Evolutionary conservation across 352 stramenopile genomes (phyloP).

Genomic region (Globisporangium recalcitrans): DNA sequence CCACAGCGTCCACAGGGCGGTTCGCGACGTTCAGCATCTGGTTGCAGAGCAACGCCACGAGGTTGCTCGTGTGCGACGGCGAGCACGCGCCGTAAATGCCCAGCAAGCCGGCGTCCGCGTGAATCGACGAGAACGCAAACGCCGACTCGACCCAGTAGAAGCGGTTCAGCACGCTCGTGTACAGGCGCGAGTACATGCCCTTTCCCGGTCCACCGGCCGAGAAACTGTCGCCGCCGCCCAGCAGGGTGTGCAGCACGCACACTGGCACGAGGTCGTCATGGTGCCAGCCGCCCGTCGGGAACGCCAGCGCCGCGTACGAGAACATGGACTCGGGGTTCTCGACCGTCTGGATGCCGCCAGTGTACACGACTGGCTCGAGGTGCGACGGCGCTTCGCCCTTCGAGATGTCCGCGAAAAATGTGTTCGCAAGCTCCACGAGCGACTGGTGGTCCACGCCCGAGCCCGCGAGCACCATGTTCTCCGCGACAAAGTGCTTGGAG

Average conservation of each 20-base stretch:
- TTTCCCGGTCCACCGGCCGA: slow-evolving; percentile 98
- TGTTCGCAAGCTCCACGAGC: slow-evolving; percentile 87
- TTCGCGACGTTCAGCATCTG: slow-evolving; percentile 90
- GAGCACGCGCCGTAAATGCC: slow-evolving; percentile 91
- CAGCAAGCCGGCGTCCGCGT: slow-evolving; percentile 92
- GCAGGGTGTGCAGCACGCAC: slow-evolving; percentile 96
- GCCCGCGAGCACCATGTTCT: slow-evolving; percentile 89
- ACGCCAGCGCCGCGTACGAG: slow-evolving; percentile 92
- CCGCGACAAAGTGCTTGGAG: slow-evolving; percentile 72
- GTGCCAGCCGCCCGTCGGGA: slow-evolving; percentile 96
- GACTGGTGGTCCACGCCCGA: slow-evolving; percentile 94
- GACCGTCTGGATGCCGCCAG: slow-evolving; percentile 57
- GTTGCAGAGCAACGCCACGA: slow-evolving; percentile 91
- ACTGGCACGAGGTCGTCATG: slow-evolving; percentile 93
- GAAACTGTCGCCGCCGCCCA: slow-evolving; percentile 98
- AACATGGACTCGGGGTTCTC: slow-evolving; percentile 70
- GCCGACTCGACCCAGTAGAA: slow-evolving; percentile 98
- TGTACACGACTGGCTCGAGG: slow-evolving; percentile 54
- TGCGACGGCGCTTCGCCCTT: slow-evolving; percentile 28
- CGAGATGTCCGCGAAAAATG: slow-evolving; percentile 81
- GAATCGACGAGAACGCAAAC: slow-evolving; percentile 96
- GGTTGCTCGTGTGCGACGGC: slow-evolving; percentile 85
- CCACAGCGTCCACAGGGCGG: slow-evolving; percentile 60
- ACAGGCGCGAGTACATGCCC: slow-evolving; percentile 99
- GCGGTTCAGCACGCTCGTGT: slow-evolving; percentile 96